Evolutionary conservation across 2,329 filamentous ascomycete genomes (phyloP).

Genomic region (Penicillium freii): DNA sequence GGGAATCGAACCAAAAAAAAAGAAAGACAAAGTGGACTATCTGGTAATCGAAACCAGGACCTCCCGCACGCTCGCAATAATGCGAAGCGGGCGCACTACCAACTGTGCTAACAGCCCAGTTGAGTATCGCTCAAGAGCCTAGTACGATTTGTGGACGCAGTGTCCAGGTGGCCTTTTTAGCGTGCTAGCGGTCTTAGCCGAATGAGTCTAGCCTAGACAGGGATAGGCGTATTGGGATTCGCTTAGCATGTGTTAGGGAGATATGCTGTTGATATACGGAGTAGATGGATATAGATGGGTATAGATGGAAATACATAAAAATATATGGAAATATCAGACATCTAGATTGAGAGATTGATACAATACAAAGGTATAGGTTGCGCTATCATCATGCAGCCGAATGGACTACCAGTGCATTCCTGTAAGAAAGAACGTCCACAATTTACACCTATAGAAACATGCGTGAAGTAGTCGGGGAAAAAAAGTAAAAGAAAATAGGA

Average conservation of each 20-base stretch:
- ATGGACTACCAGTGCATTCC: conserved; percentile 26
- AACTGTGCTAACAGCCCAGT: conserved; percentile 11
- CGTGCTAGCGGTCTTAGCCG: conserved; percentile 8
- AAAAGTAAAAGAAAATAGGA: conserved; percentile 15
- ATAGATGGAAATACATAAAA: not conserved
- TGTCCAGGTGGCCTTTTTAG: not conserved
- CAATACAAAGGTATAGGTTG: conserved; percentile 5
- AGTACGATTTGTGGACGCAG: not conserved
- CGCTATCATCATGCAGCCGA: conserved; percentile 15
- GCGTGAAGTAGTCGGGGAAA: conserved; percentile 14
- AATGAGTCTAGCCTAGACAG: not conserved
- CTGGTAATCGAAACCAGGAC: conserved; percentile 48
- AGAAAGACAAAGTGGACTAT: conserved; percentile 36
- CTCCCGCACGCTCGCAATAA: conserved; percentile 34
- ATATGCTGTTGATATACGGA: not conserved
- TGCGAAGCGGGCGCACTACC: conserved; percentile 37
- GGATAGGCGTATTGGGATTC: conserved; percentile 1
- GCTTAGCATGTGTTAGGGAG: not conserved
- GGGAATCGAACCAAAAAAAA: not conserved
- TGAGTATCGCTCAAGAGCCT: not conserved
- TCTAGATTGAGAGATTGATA: conserved; percentile 2
- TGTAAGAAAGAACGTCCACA: conserved; percentile 26
- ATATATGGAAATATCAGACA: not conserved
- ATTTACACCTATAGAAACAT: conserved; percentile 33
- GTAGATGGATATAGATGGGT: too few species aligned